Conservation (phyloP, 2,329 filamentous ascomycete species). For the Hymenoscyphus fraxineus region DNA sequence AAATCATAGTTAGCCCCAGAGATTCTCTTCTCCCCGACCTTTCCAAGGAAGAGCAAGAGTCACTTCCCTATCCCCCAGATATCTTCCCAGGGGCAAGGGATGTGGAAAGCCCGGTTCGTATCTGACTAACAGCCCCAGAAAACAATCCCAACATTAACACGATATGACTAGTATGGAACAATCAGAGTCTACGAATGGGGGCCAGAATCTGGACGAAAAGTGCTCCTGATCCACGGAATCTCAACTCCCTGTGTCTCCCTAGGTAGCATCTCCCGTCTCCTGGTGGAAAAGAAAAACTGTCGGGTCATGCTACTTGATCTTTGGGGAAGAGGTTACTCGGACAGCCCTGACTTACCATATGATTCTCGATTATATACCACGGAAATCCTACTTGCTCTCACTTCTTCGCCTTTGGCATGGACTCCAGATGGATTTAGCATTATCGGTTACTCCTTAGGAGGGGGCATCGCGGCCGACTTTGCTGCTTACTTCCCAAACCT, state of each 20-base stretch:
- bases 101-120: constrained; percentile 52
- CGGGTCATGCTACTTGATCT: constrained; percentile 79
- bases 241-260: constrained; percentile 72
- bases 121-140: neutral
- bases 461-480: constrained; percentile 68
- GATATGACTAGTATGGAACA: constrained; percentile 51
- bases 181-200: constrained; percentile 80
- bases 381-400: constrained; percentile 62
- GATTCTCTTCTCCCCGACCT: constrained; percentile 23
- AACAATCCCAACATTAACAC: neutral
- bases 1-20: constrained; percentile 26
- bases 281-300: constrained; percentile 61
- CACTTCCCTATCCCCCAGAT: constrained; percentile 63
- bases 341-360: constrained; percentile 58
- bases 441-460: constrained; percentile 77
- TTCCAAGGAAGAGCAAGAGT: constrained; percentile 34
- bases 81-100: constrained; percentile 66
- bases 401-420: constrained; percentile 60
- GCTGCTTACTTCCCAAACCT: constrained; percentile 65
- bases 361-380: constrained; percentile 61
- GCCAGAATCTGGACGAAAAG: constrained; percentile 64
- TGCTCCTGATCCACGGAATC: constrained; percentile 77
- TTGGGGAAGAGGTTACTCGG: constrained; percentile 74
- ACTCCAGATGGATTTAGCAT: constrained; percentile 57
- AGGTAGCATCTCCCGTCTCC: constrained; percentile 59